Base-by-base conservation (phyloP, 306 rosid genomes). In the Medicago lupulina region DNA sequence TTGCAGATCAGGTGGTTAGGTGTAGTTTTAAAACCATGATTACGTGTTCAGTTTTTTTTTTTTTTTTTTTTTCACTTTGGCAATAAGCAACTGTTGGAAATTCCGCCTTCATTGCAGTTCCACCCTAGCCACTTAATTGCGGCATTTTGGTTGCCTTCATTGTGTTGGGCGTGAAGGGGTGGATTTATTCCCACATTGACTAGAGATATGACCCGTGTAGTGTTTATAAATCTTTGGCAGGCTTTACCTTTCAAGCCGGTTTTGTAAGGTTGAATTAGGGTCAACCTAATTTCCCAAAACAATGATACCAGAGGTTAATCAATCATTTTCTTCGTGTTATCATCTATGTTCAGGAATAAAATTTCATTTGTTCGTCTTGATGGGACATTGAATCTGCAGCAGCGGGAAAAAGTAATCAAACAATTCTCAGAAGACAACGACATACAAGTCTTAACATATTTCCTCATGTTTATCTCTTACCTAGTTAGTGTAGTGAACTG, bases 281-380 rank as follows among this genome's bases (percentile, higher is more conserved):
- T 21, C 1, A 21, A 21, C 1, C 23, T 1, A 21, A 21, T 21
- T 21, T 21, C 23, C 23, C 1, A 21, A 38, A 70, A 41, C 59
- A 66, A 16, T 47, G 67, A 53, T 70, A 46, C 69, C 44, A 15
- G 44, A 59, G 58, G 49, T 76, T 81, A 60, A 25, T 31, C 51
- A 44, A 69, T 81, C 73, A 25, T 19, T 69, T 21, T 79, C 60
- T 38, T n/a, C 57, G 61, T 71, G 36, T 53, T 72, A 76, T 41
- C 51, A 63, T 79, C 62, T 53, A 61, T 87, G 51, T 85, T 58
- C 82, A 94, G 98, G 90, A 91, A 81, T 83, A 87, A 83, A 68
- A 88, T 94, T 85, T 76, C 97, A 43, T 94, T 85, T 87, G 83
- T 90, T 75, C 98, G 98, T 62, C 88, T 94, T 70, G 98, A 94